phyloP scores from a whole-genome alignment of 73 alveolate species.

The Stentor coeruleus region DNA sequence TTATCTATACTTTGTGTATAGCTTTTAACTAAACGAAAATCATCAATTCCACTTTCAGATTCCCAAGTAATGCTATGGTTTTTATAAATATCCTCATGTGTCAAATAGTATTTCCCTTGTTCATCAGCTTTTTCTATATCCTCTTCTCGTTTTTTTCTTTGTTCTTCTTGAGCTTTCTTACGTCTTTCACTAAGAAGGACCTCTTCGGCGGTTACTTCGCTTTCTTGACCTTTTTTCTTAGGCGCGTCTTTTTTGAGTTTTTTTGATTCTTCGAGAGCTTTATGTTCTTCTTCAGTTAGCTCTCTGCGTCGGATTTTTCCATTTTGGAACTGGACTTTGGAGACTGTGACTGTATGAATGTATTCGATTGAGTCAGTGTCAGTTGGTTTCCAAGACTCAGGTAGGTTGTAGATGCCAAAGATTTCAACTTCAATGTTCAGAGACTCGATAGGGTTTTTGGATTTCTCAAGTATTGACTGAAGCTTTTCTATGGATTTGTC shows the following conservation, averaged over 20 bases:
- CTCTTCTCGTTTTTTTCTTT: conserved; percentile 30
- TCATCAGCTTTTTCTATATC: background rate
- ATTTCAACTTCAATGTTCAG: conserved; percentile 32
- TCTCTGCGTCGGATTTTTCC: conserved; percentile 52
- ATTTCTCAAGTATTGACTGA: conserved; percentile 33
- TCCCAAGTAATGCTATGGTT: conserved; percentile 31
- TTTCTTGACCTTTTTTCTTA: conserved; percentile 46
- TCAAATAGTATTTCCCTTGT: conserved; percentile 33
- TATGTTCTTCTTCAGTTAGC: conserved; percentile 59
- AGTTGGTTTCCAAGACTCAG: conserved; percentile 53
- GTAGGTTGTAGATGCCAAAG: conserved; percentile 50
- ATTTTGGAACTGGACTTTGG: conserved; percentile 28
- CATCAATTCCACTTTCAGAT: background rate
- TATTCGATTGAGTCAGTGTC: conserved; percentile 34
- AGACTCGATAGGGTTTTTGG: conserved; percentile 21
- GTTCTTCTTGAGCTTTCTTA: conserved; percentile 38
- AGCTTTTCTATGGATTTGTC: conserved; percentile 26
- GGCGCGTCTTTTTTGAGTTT: conserved; percentile 35
- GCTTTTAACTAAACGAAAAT: conserved; percentile 15
- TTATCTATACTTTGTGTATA: background rate
- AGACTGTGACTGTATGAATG: conserved; percentile 38
- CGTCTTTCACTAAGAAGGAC: background rate
- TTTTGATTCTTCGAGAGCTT: conserved; percentile 49
- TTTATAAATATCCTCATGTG: conserved; percentile 42
- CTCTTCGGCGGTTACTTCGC: conserved; percentile 55